phyloP scores from a whole-genome alignment of 148 eudicot genomes.

The Rhododendron ovatum region DNA sequence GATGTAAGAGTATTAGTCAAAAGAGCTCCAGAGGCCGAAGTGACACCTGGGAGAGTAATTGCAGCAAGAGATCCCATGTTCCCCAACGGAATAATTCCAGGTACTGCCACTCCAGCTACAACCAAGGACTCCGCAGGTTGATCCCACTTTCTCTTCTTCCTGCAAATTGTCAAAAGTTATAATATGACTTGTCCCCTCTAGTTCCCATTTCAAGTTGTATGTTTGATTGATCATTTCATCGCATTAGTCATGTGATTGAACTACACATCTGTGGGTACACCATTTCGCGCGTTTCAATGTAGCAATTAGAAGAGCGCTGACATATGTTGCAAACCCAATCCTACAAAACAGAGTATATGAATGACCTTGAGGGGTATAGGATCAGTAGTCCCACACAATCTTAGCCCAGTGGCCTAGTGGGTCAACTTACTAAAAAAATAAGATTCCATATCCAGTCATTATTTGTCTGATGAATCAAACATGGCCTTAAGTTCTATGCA shows the following conservation, averaged over 20 bases:
- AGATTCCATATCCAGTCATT: not conserved
- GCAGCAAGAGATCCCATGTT: conserved; percentile 39
- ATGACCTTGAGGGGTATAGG: not conserved
- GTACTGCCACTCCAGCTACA: conserved; percentile 42
- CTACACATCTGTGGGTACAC: not conserved
- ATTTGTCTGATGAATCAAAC: not conserved
- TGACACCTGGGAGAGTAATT: conserved; percentile 29
- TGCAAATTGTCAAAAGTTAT: conserved; percentile 20
- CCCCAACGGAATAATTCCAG: conserved; percentile 52
- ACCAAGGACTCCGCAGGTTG: conserved; percentile 80
- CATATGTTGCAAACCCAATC: not conserved
- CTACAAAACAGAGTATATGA: not conserved
- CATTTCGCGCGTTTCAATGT: not conserved
- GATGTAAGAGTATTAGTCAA: conserved; percentile 28
- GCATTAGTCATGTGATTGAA: not conserved
- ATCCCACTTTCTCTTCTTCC: conserved; percentile 94
- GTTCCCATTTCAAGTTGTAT: not conserved
- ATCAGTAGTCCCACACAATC: not conserved
- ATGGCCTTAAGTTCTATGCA: not conserved
- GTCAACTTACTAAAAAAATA: not conserved
- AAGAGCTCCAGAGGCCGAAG: conserved; percentile 32
- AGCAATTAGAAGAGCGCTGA: not conserved
- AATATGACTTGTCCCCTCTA: not conserved
- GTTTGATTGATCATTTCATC: not conserved
- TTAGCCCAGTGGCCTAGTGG: not conserved